Percentiles rank a stretch among this genome's conserved stretches.
Evolutionary conservation across 148 eudicot genomes (phyloP).

Genomic region (Polygonum maritimum): DNA sequence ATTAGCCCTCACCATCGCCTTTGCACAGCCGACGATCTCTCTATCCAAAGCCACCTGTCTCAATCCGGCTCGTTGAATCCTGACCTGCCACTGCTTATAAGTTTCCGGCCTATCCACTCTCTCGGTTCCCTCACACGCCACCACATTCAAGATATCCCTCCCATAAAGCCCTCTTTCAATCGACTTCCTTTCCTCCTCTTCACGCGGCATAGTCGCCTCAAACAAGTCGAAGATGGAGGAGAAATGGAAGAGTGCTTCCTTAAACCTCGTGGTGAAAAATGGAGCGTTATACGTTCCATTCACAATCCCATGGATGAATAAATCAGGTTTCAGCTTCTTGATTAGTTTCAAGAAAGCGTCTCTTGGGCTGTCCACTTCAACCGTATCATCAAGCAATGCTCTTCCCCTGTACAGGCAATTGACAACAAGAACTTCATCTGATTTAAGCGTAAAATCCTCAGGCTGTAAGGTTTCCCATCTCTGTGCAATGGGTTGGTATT

Average conservation of each 20-base stretch:
- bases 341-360: slow-evolving; percentile 17
- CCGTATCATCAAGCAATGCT: slow-evolving; percentile 32
- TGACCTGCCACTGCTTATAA: slow-evolving; percentile 15
- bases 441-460: slow-evolving; percentile 29
- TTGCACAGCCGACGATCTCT: slow-evolving; percentile 8
- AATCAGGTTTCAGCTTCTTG: slow-evolving; percentile 12
- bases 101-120: slow-evolving; percentile 18
- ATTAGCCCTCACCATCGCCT: slow-evolving; percentile 11
- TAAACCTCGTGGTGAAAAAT: slow-evolving; percentile 15
- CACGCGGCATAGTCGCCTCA: slow-evolving; percentile 16
- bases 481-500: slow-evolving; percentile 29
- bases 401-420: slow-evolving; percentile 31
- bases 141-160: slow-evolving; percentile 9
- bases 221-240: slow-evolving; percentile 10
- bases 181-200: slow-evolving; percentile 6
- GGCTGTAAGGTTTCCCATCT: slow-evolving; percentile 30
- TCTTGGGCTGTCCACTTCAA: slow-evolving; percentile 18
- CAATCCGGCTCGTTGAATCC: slow-evolving; percentile 8
- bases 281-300: slow-evolving; percentile 15
- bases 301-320: slow-evolving; percentile 16
- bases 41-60: slow-evolving; percentile 8
- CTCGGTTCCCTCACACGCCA: slow-evolving; percentile 14
- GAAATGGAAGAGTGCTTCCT: slow-evolving; percentile 15
- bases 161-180: slow-evolving; percentile 12
- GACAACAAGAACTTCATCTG: slow-evolving; percentile 35